phyloP scores from a whole-genome alignment of 2,329 filamentous ascomycete species.

The Stachybotrys echinatus region DNA sequence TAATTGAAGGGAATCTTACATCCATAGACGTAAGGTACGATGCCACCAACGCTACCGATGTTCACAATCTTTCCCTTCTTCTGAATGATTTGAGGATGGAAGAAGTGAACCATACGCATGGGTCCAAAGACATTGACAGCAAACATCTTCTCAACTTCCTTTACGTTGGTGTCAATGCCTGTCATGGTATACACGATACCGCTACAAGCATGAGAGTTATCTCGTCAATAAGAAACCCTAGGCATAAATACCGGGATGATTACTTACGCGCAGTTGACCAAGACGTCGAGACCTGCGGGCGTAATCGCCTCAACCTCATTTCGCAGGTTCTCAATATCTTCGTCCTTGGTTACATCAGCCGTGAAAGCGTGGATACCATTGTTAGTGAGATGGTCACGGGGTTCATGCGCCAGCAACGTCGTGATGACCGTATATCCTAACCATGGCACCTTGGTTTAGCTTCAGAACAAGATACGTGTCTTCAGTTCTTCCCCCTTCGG shows the following conservation, averaged over 20 bases:
- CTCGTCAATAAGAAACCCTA: neutral
- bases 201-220: neutral
- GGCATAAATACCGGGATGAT: neutral
- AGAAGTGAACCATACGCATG: conserved; percentile 15
- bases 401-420: neutral
- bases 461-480: too few relatives aligned
- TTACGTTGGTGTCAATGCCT: conserved; percentile 20
- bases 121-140: conserved; percentile 37
- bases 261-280: conserved; percentile 1
- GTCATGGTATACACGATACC: conserved; percentile 13
- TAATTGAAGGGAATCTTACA: conserved; percentile 1
- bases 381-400: neutral
- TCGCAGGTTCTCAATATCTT: conserved; percentile 4
- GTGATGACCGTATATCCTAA: neutral
- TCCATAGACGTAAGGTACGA: conserved; percentile 13
- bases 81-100: conserved; percentile 12
- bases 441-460: too few relatives aligned
- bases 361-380: neutral
- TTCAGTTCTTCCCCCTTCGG: too few relatives aligned
- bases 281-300: neutral
- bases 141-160: conserved; percentile 27
- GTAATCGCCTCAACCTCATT: neutral
- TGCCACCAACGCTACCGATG: conserved; percentile 16
- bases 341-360: conserved; percentile 7
- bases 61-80: conserved; percentile 16